Evolutionary conservation across 2,329 filamentous ascomycete species (phyloP).

Genomic region (Penicillium sp.): DNA sequence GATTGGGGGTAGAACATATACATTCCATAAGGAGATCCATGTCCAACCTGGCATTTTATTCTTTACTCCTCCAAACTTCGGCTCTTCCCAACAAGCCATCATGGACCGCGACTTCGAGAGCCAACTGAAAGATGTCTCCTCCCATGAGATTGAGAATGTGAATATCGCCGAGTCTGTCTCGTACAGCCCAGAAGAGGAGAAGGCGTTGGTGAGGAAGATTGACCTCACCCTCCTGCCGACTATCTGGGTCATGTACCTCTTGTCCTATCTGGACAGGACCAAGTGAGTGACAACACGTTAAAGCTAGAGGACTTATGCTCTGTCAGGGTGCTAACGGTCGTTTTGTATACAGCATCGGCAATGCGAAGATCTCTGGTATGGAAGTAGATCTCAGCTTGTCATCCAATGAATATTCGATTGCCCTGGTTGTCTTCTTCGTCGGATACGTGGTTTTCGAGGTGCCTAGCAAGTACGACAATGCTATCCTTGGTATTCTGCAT

Average conservation of each 20-base stretch:
- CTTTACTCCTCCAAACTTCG: background rate
- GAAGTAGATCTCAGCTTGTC: constrained; percentile 14
- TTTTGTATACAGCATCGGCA: constrained; percentile 16
- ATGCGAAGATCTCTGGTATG: constrained; percentile 23
- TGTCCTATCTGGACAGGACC: constrained; percentile 38
- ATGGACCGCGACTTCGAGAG: constrained; percentile 3
- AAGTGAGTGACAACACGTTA: constrained; percentile 10
- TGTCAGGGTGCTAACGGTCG: background rate
- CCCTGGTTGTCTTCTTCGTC: constrained; percentile 49
- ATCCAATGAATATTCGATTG: constrained; percentile 43
- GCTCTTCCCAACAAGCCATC: background rate
- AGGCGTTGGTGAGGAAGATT: constrained; percentile 39
- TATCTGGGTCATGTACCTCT: constrained; percentile 45
- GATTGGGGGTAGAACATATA: background rate
- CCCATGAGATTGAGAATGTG: constrained; percentile 17
- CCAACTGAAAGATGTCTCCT: constrained; percentile 8
- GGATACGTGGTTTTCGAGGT: constrained; percentile 48
- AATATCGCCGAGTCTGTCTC: constrained; percentile 1
- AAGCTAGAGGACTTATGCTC: background rate
- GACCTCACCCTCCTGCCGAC: constrained; percentile 41
- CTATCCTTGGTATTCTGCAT: background rate
- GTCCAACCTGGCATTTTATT: background rate
- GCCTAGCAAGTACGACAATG: constrained; percentile 39
- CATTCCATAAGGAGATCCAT: background rate
- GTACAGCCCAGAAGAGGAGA: constrained; percentile 30